Conservation (phyloP, 73 alveolate genomes). For the Strombidium stylifer region DNA sequence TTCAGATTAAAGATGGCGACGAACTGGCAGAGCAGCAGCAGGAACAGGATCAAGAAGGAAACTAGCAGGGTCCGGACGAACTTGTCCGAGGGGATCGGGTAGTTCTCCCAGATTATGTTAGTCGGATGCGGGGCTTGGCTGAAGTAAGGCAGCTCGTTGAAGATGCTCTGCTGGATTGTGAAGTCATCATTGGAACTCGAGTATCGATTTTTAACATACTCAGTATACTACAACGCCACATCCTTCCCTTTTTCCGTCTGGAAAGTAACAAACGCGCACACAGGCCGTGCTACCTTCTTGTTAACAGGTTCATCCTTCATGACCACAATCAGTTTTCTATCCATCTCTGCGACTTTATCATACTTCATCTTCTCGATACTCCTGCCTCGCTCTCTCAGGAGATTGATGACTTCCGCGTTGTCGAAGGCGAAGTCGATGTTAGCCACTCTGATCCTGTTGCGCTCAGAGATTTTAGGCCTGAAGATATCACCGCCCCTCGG, state of each 20-base stretch:
- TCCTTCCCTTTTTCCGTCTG: conserved; percentile 7
- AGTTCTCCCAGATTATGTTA: conserved; percentile 50
- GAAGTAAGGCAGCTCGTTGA: conserved; percentile 6
- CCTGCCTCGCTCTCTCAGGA: conserved; percentile 27
- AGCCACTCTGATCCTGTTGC: conserved; percentile 11
- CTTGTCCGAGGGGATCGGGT: background rate
- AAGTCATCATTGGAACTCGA: background rate
- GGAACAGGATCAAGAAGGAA: background rate
- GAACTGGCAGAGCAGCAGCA: background rate
- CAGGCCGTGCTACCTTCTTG: background rate
- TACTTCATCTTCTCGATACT: conserved; percentile 1
- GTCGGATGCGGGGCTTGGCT: conserved; percentile 46
- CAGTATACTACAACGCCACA: background rate
- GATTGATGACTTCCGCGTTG: background rate
- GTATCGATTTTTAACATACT: background rate
- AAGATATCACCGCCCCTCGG: no score
- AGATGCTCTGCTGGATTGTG: conserved; percentile 5
- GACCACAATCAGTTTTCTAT: conserved; percentile 15
- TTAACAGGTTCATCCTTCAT: background rate
- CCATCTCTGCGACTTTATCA: conserved; percentile 9
- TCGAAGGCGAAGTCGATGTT: conserved; percentile 19
- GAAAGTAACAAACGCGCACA: conserved; percentile 14
- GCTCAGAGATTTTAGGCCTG: no score
- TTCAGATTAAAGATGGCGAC: background rate
- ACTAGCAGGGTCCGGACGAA: background rate